Conservation (phyloP, 2,329 filamentous ascomycete genomes). For the Thielaviopsis euricoi region DNA sequence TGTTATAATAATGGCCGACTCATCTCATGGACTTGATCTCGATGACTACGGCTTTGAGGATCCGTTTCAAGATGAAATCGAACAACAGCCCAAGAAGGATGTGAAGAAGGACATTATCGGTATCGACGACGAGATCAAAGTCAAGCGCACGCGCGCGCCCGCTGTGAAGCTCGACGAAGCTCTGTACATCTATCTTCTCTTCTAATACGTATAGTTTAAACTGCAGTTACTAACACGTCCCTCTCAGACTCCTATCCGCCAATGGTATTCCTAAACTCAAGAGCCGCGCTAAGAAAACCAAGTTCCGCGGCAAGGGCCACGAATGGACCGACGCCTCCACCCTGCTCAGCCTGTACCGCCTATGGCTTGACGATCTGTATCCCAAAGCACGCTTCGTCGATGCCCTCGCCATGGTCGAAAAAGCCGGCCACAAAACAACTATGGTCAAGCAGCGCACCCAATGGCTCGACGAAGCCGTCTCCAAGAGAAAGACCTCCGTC, state of each 20-base stretch:
- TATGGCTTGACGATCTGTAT: constrained; percentile 94
- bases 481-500: constrained; percentile 20
- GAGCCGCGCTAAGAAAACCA: constrained; percentile 52
- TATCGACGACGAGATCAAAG: constrained; percentile 72
- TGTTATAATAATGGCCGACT: not conserved
- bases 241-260: constrained; percentile 55
- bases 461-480: constrained; percentile 65
- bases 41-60: constrained; percentile 59
- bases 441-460: constrained; percentile 59
- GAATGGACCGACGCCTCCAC: constrained; percentile 80
- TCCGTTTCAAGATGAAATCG: constrained; percentile 22
- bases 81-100: constrained; percentile 25
- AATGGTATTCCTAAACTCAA: constrained; percentile 72
- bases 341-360: constrained; percentile 77
- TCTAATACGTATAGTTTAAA: not conserved
- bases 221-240: not conserved
- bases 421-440: constrained; percentile 69
- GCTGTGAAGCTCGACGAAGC: constrained; percentile 76
- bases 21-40: constrained; percentile 34
- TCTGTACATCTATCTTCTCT: constrained; percentile 28
- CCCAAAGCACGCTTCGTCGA: constrained; percentile 90
- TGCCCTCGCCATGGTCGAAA: constrained; percentile 79
- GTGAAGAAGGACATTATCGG: constrained; percentile 45
- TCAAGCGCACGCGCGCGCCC: constrained; percentile 58
- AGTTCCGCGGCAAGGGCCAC: constrained; percentile 83